A percentile compares a stretch with the other conserved stretches of the same genome.
These are phyloP conservation scores for Spongospora subterranea DNA, from an alignment of 208 protist species.

Conservation along the genomic window DNA sequence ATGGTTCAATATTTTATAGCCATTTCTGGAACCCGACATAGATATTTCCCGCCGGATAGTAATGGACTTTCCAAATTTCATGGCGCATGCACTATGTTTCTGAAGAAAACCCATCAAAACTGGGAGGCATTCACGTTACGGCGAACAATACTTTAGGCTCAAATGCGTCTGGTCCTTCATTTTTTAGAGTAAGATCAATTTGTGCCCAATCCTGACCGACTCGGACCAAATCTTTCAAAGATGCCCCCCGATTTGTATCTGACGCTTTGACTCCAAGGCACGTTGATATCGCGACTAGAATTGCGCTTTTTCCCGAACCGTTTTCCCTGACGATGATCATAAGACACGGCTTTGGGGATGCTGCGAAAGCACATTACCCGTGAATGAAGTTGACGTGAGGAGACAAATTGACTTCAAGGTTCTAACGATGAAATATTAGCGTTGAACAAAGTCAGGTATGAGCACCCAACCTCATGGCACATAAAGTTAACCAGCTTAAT, in stretches of 20 bases:
- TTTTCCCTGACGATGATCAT: slow-evolving; percentile 46
- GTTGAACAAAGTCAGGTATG: neutral
- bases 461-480: slow-evolving; percentile 44
- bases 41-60: slow-evolving; percentile 18
- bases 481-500: slow-evolving; percentile 58
- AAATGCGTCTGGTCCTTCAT: slow-evolving; percentile 31
- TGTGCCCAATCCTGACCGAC: neutral
- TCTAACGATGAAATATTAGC: neutral
- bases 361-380: slow-evolving; percentile 38
- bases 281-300: slow-evolving; percentile 31
- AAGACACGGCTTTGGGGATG: neutral
- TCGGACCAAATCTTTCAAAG: slow-evolving; percentile 31
- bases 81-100: neutral
- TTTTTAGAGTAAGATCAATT: neutral
- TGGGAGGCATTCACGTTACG: neutral
- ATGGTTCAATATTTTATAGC: slow-evolving; percentile 2
- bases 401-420: slow-evolving; percentile 51
- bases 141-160: neutral
- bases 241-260: slow-evolving; percentile 51
- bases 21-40: neutral
- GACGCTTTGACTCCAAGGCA: slow-evolving; percentile 32
- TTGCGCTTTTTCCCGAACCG: slow-evolving; percentile 58
- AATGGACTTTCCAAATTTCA: slow-evolving; percentile 42
- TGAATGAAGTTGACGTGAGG: slow-evolving; percentile 60
- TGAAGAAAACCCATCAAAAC: neutral